These are phyloP conservation scores for Naganishia antarctica DNA, from an alignment of 768 basidiomycete species.

Conservation along the genomic window DNA sequence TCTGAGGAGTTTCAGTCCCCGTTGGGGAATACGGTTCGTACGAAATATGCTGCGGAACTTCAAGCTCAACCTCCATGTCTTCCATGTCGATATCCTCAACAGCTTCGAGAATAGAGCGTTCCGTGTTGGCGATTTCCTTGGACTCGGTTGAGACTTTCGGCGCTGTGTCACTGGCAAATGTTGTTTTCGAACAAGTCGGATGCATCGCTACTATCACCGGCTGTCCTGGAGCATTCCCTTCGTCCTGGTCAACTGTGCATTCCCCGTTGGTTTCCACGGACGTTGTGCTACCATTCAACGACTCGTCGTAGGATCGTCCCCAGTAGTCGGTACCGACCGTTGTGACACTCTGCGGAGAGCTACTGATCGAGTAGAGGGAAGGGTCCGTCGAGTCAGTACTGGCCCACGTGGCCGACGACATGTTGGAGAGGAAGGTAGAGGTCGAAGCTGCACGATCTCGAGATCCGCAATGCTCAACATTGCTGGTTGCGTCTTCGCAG, in stretches of 20 bases:
- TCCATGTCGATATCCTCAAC: neutral
- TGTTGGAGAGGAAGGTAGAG: conserved; percentile 3
- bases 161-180: neutral
- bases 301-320: neutral
- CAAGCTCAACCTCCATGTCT: conserved; percentile 9
- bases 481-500: neutral
- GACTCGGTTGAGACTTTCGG: neutral
- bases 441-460: conserved; percentile 19
- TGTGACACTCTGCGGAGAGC: conserved; percentile 16
- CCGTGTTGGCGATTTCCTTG: neutral
- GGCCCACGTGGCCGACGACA: conserved; percentile 10
- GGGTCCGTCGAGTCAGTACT: conserved; percentile 13
- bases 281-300: neutral
- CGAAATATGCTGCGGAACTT: neutral
- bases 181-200: conserved; percentile 24
- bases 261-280: neutral
- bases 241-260: neutral
- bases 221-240: conserved; percentile 17
- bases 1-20: neutral
- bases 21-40: neutral
- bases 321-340: conserved; percentile 5
- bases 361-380: conserved; percentile 12
- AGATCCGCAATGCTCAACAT: neutral
- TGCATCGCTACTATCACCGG: conserved; percentile 24
- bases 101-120: neutral